Evolutionary conservation across 768 basidiomycete species (phyloP).

Genomic region (Russula griseocarnosa): DNA sequence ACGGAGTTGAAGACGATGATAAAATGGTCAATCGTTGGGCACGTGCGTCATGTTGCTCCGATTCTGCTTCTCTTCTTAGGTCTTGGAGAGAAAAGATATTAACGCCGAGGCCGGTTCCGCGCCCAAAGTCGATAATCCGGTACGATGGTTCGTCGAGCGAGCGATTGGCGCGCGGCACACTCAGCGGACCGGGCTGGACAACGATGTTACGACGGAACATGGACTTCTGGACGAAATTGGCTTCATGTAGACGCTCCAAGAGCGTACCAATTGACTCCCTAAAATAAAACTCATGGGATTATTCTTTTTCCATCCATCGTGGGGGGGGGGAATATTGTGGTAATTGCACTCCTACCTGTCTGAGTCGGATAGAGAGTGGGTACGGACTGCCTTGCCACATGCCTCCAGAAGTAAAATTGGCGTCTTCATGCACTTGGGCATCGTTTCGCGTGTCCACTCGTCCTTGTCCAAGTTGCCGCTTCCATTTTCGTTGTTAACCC

Average conservation of each 20-base stretch:
- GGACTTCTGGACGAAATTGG: constrained; percentile 42
- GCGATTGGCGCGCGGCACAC: constrained; percentile 33
- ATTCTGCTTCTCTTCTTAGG: background rate
- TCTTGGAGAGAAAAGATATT: background rate
- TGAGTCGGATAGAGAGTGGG: constrained; percentile 28
- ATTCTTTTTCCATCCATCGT: background rate
- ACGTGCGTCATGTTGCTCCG: background rate
- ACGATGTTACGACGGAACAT: constrained; percentile 43
- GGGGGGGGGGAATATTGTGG: background rate
- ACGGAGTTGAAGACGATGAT: too few species aligned
- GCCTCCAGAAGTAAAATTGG: constrained; percentile 47
- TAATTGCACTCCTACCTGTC: constrained; percentile 7
- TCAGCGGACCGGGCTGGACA: constrained; percentile 42
- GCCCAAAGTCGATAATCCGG: constrained; percentile 51
- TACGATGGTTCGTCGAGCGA: constrained; percentile 37
- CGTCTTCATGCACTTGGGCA: constrained; percentile 30
- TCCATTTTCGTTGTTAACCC: too few species aligned
- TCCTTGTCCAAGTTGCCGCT: background rate
- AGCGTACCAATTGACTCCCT: constrained; percentile 35
- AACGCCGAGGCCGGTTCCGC: constrained; percentile 23
- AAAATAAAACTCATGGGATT: background rate
- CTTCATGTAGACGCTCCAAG: constrained; percentile 41
- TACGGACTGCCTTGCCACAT: constrained; percentile 40
- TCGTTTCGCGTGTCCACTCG: too few species aligned
- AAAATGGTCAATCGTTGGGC: background rate